phyloP scores from a whole-genome alignment of 352 stramenopile species.

The Blastocystis sp. region DNA sequence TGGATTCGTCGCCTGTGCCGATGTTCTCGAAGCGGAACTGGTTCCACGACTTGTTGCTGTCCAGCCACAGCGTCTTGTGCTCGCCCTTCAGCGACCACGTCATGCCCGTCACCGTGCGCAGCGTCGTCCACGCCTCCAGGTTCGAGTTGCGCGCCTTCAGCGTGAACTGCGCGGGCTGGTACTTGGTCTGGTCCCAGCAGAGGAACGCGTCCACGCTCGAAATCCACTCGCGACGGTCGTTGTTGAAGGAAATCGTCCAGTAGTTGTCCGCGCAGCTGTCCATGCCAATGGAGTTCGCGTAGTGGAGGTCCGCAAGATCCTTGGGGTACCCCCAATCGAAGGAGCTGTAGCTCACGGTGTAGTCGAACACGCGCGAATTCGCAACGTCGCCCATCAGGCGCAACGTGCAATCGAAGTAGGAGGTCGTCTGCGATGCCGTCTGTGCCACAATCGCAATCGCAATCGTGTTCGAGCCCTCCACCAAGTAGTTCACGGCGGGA shows the following conservation, averaged over 20 bases:
- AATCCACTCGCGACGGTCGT: slow-evolving; percentile 49
- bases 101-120: not conserved
- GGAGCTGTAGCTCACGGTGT: slow-evolving; percentile 9
- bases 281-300: too few species aligned
- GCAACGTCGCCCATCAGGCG: slow-evolving; percentile 22
- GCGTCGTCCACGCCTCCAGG: not conserved
- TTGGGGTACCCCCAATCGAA: slow-evolving; percentile 21
- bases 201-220: too few species aligned
- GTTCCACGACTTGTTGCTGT: slow-evolving; percentile 14
- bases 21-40: slow-evolving; percentile 43
- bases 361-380: slow-evolving; percentile 35
- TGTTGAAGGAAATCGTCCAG: not conserved
- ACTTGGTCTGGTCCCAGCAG: too few species aligned
- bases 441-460: slow-evolving; percentile 22
- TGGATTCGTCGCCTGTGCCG: not conserved
- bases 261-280: slow-evolving; percentile 7
- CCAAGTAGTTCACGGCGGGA: not conserved
- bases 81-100: not conserved
- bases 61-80: not conserved
- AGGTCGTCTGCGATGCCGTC: slow-evolving; percentile 1
- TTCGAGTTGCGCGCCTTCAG: not conserved
- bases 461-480: slow-evolving; percentile 18
- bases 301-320: too few species aligned
- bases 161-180: too few species aligned
- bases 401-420: slow-evolving; percentile 26